Conservation (phyloP, 2,329 filamentous ascomycete species). For the Amauroascus niger region DNA sequence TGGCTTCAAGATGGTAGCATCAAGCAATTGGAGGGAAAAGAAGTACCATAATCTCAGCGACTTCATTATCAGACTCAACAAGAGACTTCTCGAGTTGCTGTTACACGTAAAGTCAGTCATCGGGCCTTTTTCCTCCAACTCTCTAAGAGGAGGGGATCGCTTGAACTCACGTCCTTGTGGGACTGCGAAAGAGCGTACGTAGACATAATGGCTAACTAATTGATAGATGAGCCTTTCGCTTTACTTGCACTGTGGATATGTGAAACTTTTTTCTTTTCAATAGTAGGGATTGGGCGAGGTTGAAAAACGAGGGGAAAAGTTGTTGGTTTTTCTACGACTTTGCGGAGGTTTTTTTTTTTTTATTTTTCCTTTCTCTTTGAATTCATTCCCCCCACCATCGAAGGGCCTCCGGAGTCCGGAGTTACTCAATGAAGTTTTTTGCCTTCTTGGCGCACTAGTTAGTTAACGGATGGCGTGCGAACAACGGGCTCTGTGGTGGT, state of each 20-base stretch:
- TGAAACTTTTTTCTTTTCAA: too few relatives aligned
- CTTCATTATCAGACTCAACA: constrained; percentile 82
- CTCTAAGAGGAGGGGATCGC: constrained; percentile 15
- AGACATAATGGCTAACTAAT: constrained; percentile 31
- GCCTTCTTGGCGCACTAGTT: constrained; percentile 2
- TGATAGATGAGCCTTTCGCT: background rate
- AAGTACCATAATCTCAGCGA: constrained; percentile 90
- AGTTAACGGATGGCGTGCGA: background rate
- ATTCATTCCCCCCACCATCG: too few relatives aligned
- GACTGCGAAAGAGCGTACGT: constrained; percentile 56
- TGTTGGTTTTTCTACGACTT: background rate
- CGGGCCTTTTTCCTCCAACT: constrained; percentile 13
- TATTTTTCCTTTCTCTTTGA: too few relatives aligned
- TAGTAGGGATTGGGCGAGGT: background rate
- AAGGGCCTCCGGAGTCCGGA: background rate
- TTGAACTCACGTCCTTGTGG: constrained; percentile 52
- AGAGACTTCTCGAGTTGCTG: constrained; percentile 95
- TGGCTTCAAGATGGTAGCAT: background rate
- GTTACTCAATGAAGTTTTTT: background rate
- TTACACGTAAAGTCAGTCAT: constrained; percentile 27
- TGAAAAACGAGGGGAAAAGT: background rate
- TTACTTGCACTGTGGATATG: background rate
- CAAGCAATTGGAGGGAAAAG: background rate
- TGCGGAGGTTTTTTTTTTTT: constrained; percentile 5
- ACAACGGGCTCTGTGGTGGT: too few relatives aligned